phyloP scores from a whole-genome alignment of 495 filamentous ascomycete genomes.

The Hypomontagnella submonticulosa region DNA sequence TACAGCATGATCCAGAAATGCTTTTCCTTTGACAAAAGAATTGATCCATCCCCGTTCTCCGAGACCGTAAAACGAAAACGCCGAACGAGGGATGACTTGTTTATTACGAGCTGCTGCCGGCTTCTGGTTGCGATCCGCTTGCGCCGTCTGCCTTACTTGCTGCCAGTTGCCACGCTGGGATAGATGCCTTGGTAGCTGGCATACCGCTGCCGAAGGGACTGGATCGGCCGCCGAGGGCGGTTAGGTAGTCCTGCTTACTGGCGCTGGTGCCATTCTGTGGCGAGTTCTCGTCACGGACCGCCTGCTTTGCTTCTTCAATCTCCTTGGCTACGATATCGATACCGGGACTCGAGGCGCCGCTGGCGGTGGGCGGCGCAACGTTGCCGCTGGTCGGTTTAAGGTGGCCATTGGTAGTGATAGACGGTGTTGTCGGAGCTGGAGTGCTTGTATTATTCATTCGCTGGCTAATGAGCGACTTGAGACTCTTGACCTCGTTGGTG shows the following conservation, averaged over 20 bases:
- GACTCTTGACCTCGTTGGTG: slow-evolving; percentile 86
- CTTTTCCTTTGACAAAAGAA: background rate
- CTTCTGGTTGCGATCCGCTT: slow-evolving; percentile 38
- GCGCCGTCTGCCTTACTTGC: slow-evolving; percentile 59
- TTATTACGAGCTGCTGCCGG: slow-evolving; percentile 38
- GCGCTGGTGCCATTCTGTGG: slow-evolving; percentile 48
- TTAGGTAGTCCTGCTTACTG: slow-evolving; percentile 49
- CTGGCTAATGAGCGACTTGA: slow-evolving; percentile 88
- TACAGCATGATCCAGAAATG: background rate
- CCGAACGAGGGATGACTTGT: slow-evolving; percentile 8
- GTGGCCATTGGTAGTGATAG: slow-evolving; percentile 45
- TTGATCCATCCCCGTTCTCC: background rate
- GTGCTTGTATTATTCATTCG: slow-evolving; percentile 64
- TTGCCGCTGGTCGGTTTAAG: slow-evolving; percentile 54
- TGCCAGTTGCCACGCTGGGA: slow-evolving; percentile 91
- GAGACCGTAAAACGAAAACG: background rate
- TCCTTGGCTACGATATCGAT: slow-evolving; percentile 48
- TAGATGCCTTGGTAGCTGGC: slow-evolving; percentile 69
- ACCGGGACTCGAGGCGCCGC: slow-evolving; percentile 44
- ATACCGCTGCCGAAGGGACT: slow-evolving; percentile 54
- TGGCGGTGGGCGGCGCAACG: slow-evolving; percentile 36
- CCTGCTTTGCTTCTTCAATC: slow-evolving; percentile 35
- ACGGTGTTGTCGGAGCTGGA: slow-evolving; percentile 47
- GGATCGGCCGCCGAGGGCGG: slow-evolving; percentile 48
- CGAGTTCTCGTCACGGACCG: slow-evolving; percentile 36